Conservation (phyloP, 495 filamentous ascomycete genomes). For the Aspergillus egyptiacus region DNA sequence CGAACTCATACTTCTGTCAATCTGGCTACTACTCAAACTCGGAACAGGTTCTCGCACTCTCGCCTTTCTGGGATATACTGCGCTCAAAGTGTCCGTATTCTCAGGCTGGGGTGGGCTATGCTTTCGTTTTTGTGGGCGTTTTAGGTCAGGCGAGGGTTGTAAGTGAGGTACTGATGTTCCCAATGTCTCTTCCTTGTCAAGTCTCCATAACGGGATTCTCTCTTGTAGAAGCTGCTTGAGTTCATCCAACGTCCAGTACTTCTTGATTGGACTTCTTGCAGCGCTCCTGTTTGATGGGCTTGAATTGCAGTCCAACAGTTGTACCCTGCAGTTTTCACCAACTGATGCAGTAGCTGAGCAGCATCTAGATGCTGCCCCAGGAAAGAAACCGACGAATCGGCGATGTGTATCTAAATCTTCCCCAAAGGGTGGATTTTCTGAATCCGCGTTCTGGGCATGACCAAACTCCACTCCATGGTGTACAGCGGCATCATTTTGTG, state of each 20-base stretch:
- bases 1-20: neutral
- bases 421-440: neutral
- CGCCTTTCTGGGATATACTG: neutral
- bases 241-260: slow-evolving; percentile 25
- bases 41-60: neutral
- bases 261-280: neutral
- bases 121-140: slow-evolving; percentile 2
- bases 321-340: slow-evolving; percentile 15
- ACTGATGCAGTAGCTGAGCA: neutral
- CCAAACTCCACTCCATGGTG: neutral
- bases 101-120: neutral
- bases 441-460: neutral
- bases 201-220: slow-evolving; percentile 16
- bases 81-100: neutral
- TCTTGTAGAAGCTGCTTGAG: slow-evolving; percentile 19
- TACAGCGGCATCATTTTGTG: neutral
- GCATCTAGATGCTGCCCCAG: neutral
- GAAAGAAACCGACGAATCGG: neutral
- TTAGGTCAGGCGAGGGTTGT: no score
- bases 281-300: neutral
- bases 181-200: neutral
- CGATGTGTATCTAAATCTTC: neutral
- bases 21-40: neutral
- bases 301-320: slow-evolving; percentile 18
- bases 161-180: neutral